phyloP scores from a whole-genome alignment of 208 protist genomes.

The Ichthyophonus hoferi region DNA sequence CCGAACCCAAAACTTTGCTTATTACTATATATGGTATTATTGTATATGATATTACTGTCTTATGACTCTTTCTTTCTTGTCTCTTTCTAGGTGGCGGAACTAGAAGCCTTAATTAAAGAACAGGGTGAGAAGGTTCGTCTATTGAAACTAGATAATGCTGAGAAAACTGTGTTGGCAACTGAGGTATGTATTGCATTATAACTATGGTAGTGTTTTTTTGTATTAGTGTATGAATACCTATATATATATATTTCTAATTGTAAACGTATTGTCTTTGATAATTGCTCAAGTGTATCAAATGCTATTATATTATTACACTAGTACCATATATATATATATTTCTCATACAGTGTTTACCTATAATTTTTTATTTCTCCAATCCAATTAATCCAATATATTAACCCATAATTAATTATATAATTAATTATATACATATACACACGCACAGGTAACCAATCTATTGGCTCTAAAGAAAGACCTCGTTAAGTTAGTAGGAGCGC shows the following conservation, averaged over 20 bases:
- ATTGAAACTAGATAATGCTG: slow-evolving; percentile 26
- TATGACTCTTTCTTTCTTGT: no score
- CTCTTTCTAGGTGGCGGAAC: neutral
- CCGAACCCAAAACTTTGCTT: no score
- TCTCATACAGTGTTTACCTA: neutral
- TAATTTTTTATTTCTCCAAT: neutral
- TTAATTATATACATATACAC: neutral
- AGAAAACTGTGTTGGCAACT: slow-evolving; percentile 3
- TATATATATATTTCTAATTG: neutral
- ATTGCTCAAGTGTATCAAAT: neutral
- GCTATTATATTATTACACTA: neutral
- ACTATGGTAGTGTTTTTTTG: no score
- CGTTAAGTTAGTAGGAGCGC: neutral
- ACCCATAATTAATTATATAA: neutral
- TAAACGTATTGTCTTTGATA: neutral
- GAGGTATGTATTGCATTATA: slow-evolving; percentile 15
- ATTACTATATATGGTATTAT: no score
- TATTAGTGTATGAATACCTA: neutral
- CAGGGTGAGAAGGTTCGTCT: slow-evolving; percentile 31
- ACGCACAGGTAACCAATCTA: slow-evolving; percentile 7
- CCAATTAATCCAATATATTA: no score
- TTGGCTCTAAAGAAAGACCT: slow-evolving; percentile 28
- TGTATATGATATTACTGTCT: no score
- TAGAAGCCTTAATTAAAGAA: slow-evolving; percentile 1
- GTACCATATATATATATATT: neutral